Evolutionary conservation across 2,329 filamentous ascomycete genomes (phyloP), one percentile per base, ranked within the genome.

Genomic region (Fusarium torulosum): DNA sequence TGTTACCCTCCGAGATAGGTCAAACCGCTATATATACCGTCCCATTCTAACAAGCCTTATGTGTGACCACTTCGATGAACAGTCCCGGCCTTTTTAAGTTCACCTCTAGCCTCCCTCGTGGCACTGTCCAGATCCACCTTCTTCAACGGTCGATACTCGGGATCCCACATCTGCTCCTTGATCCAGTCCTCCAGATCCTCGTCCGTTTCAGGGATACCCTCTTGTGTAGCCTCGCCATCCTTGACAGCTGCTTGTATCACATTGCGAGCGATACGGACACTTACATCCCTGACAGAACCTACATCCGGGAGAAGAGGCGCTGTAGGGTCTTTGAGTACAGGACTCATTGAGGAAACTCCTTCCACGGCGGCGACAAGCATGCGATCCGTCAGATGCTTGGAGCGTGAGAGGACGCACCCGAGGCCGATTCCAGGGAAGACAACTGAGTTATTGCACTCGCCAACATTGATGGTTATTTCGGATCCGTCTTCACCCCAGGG

Each of bases 361-460:
- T 90, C 86, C 4, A 92, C 89, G 0, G 93, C 94, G 1, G 91
- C 91, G 0, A 96, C 91, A 14, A 97, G 87, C 88, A 97, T 94
- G 65, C 87, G 86, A 63, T 94, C 89, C 0, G 90, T 91, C 27
- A 97, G 79, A 1, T 89, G 83, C 14, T 81, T 84, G 4, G 90
- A 84, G 15, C 92, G 88, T 25, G 85, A 89, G 2, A 97, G 85
- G 0, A 97, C 86, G 9, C 87, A 87, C 13, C 93, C 94, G 1
- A 97, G 88, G 0, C 93, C 93, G 59, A 97, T 95, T 0, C 93
- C 93, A 0, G 93, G 93, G 77, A 96, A 97, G 17, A 91, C 91
- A 33, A 92, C 91, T 1, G 89, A 91, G 79, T 97, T 97, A 80
- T 97, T 97, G 80, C 94, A 97, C 78, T 97, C 93, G 23, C 92